Conservation (phyloP, 176 grass and related monocot species). For the Saccharum spontaneum region DNA sequence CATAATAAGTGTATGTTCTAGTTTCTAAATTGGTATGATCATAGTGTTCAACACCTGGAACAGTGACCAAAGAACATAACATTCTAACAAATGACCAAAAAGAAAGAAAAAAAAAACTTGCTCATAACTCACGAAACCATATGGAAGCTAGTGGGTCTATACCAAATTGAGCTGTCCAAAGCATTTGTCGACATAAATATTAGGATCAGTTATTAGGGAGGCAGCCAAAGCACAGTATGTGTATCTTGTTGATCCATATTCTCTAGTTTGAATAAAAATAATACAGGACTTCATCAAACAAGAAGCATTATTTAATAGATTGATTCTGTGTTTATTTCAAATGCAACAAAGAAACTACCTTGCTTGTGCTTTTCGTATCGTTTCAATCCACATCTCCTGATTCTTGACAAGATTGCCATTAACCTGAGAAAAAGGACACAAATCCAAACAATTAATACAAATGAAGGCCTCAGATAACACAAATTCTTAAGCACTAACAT, state of each 20-base stretch:
- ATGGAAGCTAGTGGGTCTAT: neutral
- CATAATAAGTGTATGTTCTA: neutral
- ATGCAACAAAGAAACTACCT: conserved; percentile 45
- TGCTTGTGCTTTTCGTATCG: conserved; percentile 56
- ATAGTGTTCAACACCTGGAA: conserved; percentile 12
- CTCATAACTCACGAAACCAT: conserved; percentile 3
- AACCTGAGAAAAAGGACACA: conserved; percentile 43
- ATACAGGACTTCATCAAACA: conserved; percentile 11
- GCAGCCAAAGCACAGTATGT: neutral
- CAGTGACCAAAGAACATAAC: neutral
- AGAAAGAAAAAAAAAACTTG: neutral
- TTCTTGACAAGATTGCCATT: conserved; percentile 82
- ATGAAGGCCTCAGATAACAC: conserved; percentile 20
- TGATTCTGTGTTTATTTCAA: conserved; percentile 2
- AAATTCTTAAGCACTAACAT: conserved; percentile 17
- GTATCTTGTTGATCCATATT: neutral
- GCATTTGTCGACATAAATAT: neutral
- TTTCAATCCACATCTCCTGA: conserved; percentile 72
- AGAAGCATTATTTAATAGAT: neutral
- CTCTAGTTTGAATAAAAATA: conserved; percentile 28
- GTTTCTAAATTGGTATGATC: neutral
- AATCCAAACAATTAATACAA: conserved; percentile 1
- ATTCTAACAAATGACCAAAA: neutral
- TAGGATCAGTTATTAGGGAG: neutral
- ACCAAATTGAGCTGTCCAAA: conserved; percentile 1